Percentiles rank a stretch among this genome's conserved stretches.
phyloP scores from a whole-genome alignment of 1,284 basidiomycete genomes.

The Baeospora myosura region DNA sequence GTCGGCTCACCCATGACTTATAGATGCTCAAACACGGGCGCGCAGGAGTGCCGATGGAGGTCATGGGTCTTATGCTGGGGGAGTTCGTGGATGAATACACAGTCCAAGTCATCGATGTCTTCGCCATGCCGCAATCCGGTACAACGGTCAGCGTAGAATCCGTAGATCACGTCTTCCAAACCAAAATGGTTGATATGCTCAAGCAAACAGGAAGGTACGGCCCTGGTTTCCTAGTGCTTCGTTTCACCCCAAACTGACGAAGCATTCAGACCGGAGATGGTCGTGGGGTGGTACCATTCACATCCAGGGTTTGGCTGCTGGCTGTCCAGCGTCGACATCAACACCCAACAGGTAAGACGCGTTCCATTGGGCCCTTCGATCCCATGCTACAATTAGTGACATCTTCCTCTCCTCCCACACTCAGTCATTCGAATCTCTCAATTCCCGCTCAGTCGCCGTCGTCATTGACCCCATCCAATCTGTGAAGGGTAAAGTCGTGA shows the following conservation, averaged over 20 bases:
- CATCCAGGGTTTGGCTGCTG: conserved; percentile 99
- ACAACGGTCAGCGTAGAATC: conserved; percentile 99
- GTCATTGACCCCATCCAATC: conserved; percentile 99
- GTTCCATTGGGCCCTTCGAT: conserved; percentile 16
- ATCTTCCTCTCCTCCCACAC: conserved; percentile 11
- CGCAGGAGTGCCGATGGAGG: conserved; percentile 99
- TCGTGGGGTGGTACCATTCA: conserved; percentile 99
- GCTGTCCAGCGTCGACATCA: conserved; percentile 98
- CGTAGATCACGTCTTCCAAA: conserved; percentile 98
- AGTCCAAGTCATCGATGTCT: conserved; percentile 96
- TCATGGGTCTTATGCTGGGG: conserved; percentile 99
- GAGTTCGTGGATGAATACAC: conserved; percentile 99
- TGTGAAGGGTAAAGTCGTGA: conserved; percentile 97
- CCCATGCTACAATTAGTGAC: conserved; percentile 7
- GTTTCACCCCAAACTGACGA: conserved; percentile 1
- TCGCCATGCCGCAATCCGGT: conserved; percentile 99
- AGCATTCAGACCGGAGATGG: conserved; percentile 81
- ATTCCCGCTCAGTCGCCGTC: conserved; percentile 92
- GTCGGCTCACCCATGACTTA: background rate
- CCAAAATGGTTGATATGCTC: conserved; percentile 98
- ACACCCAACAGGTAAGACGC: conserved; percentile 95
- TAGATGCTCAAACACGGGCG: conserved; percentile 99
- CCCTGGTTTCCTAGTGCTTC: background rate
- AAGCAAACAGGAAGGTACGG: conserved; percentile 95
- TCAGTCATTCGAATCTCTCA: conserved; percentile 95